Evolutionary conservation across 306 rosid species (phyloP).

Genomic region (Quercus cerris): DNA sequence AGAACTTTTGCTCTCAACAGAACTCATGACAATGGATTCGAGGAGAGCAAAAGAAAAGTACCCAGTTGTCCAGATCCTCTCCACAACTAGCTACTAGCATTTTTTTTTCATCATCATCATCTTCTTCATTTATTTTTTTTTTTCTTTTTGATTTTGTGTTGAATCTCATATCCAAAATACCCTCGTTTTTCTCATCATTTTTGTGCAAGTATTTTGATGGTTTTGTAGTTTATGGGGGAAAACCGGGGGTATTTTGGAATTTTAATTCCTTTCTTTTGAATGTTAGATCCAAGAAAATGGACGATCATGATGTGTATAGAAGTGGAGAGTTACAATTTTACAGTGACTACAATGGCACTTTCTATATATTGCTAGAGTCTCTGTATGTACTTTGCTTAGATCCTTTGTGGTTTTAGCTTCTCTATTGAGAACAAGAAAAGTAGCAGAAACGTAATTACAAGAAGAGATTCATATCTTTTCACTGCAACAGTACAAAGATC

Average conservation of each 20-base stretch:
- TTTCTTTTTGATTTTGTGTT: constrained; percentile 14
- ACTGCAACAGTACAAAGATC: constrained; percentile 13
- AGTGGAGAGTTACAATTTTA: constrained; percentile 20
- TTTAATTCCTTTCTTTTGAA: background rate
- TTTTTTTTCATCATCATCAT: background rate
- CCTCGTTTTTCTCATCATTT: constrained; percentile 70
- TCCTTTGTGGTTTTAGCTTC: constrained; percentile 12
- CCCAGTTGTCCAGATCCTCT: constrained; percentile 99
- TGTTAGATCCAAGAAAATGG: constrained; percentile 29
- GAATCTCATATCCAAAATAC: constrained; percentile 57
- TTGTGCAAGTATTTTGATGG: background rate
- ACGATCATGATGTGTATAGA: constrained; percentile 33
- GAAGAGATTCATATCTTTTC: constrained; percentile 30
- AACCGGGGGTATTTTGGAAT: constrained; percentile 87
- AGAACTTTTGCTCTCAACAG: constrained; percentile 29
- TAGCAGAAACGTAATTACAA: constrained; percentile 27
- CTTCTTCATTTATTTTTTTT: background rate
- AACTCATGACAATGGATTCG: constrained; percentile 35
- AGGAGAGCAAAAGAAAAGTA: constrained; percentile 66
- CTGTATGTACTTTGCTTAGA: constrained; percentile 22
- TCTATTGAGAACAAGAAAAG: constrained; percentile 10
- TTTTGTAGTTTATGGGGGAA: constrained; percentile 47
- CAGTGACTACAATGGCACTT: constrained; percentile 3
- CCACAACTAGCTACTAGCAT: constrained; percentile 61
- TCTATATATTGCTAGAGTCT: constrained; percentile 20